Evolutionary conservation across 2,329 filamentous ascomycete species (phyloP).

Genomic region (Dothidotthia symphoricarpi): DNA sequence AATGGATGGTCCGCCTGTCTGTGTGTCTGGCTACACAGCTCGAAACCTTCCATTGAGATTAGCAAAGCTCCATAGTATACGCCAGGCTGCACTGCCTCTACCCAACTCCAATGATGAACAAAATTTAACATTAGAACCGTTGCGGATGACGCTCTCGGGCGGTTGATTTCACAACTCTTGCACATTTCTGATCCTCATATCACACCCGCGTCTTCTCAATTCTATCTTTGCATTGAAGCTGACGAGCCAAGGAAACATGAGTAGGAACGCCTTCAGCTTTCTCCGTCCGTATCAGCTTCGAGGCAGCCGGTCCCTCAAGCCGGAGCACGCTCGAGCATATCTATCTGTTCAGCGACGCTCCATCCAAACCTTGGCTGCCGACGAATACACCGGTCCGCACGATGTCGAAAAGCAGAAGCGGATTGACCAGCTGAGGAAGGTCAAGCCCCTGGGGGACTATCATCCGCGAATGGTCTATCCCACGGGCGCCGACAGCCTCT

Average conservation of each 20-base stretch:
- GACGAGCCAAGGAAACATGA: constrained; percentile 47
- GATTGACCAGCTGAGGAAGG: constrained; percentile 54
- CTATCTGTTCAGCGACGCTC: constrained; percentile 41
- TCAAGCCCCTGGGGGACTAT: constrained; percentile 50
- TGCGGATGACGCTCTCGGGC: constrained; percentile 62
- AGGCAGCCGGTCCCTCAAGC: constrained; percentile 38
- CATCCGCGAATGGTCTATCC: constrained; percentile 53
- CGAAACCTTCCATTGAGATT: not conserved
- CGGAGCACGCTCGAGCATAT: constrained; percentile 54
- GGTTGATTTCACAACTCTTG: constrained; percentile 51
- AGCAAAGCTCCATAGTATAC: not conserved
- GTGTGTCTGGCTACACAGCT: too few species aligned
- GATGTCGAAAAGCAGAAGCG: constrained; percentile 53
- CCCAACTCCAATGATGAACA: constrained; percentile 32
- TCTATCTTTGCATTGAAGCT: constrained; percentile 26
- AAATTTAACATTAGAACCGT: constrained; percentile 58
- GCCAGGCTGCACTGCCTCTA: not conserved
- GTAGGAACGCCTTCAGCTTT: constrained; percentile 49
- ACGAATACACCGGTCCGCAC: constrained; percentile 31
- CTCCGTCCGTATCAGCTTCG: constrained; percentile 57
- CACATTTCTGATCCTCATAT: constrained; percentile 35
- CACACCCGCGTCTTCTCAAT: not conserved
- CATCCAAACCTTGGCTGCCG: constrained; percentile 17
- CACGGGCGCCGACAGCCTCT: constrained; percentile 18
- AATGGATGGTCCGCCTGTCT: too few species aligned